phyloP scores from a whole-genome alignment of 495 filamentous ascomycete species.

The Oidiodendron maius region DNA sequence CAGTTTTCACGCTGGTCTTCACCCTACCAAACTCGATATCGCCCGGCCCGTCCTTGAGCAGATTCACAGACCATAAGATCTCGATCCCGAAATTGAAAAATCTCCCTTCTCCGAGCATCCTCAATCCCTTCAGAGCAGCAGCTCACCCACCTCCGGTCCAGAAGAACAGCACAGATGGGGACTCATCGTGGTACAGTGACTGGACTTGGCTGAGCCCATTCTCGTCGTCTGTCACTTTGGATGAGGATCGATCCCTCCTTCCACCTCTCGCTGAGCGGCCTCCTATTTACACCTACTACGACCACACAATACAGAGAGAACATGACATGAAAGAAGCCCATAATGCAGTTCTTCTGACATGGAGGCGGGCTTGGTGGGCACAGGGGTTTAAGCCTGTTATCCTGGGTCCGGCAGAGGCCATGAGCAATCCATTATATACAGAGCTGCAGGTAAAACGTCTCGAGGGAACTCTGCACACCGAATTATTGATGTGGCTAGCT shows the following conservation, averaged over 20 bases:
- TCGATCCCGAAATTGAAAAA: slow-evolving; percentile 20
- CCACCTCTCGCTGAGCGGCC: slow-evolving; percentile 69
- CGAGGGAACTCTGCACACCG: slow-evolving; percentile 53
- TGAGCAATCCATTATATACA: slow-evolving; percentile 76
- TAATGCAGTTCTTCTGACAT: slow-evolving; percentile 72
- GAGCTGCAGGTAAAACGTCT: slow-evolving; percentile 54
- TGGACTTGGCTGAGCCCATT: slow-evolving; percentile 89
- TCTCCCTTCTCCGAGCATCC: slow-evolving; percentile 29
- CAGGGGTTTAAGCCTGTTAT: slow-evolving; percentile 85
- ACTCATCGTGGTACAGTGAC: slow-evolving; percentile 78
- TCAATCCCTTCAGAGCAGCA: slow-evolving; percentile 57
- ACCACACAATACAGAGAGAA: slow-evolving; percentile 57
- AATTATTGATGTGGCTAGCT: slow-evolving; percentile 81
- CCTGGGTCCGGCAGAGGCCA: slow-evolving; percentile 73
- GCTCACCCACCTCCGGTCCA: slow-evolving; percentile 71
- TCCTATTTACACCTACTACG: slow-evolving; percentile 91
- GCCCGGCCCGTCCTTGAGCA: slow-evolving; percentile 31
- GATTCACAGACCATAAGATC: slow-evolving; percentile 34
- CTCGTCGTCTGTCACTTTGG: slow-evolving; percentile 75
- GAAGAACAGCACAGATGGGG: slow-evolving; percentile 71
- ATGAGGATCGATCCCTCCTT: slow-evolving; percentile 81
- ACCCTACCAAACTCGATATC: slow-evolving; percentile 23
- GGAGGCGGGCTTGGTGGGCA: slow-evolving; percentile 92
- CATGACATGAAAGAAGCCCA: slow-evolving; percentile 61
- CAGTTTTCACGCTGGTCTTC: slow-evolving; percentile 36